Conservation (phyloP, 306 rosid genomes). For the Crotalaria pallida region DNA sequence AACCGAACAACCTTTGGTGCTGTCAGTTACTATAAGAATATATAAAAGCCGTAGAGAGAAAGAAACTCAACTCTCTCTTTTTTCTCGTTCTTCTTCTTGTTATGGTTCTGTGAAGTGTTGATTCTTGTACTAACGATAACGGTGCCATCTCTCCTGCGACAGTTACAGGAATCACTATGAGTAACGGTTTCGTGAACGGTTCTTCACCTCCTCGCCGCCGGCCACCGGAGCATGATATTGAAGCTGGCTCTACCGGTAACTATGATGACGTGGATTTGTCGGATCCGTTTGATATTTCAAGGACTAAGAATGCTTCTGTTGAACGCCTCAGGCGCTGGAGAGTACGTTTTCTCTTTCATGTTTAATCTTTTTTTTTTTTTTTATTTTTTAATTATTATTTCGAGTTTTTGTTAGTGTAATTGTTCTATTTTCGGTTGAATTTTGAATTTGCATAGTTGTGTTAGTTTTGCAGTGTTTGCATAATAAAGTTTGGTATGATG, state of each 20-base stretch:
- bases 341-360: slow-evolving; percentile 42
- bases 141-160: slow-evolving; percentile 98
- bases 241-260: slow-evolving; percentile 50
- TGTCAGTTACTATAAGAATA: no score
- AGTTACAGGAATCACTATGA: slow-evolving; percentile 46
- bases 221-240: slow-evolving; percentile 38
- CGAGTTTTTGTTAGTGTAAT: background rate
- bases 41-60: background rate
- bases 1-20: background rate
- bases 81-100: background rate
- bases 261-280: slow-evolving; percentile 33
- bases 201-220: slow-evolving; percentile 49
- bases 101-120: no score
- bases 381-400: background rate
- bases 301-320: slow-evolving; percentile 72
- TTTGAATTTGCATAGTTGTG: background rate
- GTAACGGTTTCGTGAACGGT: slow-evolving; percentile 16
- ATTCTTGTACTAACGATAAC: slow-evolving; percentile 5
- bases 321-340: slow-evolving; percentile 94
- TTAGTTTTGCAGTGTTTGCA: background rate
- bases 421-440: slow-evolving; percentile 3
- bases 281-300: slow-evolving; percentile 60
- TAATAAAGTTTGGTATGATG: background rate
- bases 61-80: no score
- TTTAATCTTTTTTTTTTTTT: background rate